Base-by-base conservation (phyloP, 108 stramenopile species). In the Cylindrotheca fusiformis region DNA sequence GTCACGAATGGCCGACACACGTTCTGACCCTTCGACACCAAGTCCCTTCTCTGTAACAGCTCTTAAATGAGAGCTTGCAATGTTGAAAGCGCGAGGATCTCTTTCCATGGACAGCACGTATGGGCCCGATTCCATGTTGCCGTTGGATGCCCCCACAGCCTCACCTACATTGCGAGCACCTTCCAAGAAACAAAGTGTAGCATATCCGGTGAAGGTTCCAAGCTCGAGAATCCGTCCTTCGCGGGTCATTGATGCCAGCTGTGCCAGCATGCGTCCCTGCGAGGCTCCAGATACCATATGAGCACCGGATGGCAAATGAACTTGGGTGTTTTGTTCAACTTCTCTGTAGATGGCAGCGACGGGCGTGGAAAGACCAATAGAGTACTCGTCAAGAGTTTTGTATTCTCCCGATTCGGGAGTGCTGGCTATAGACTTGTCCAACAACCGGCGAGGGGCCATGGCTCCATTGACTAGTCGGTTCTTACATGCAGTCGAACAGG, bases 161-260 rank as follows among this genome's bases (percentile, higher is more conserved):
- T 59, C 27, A 17, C 76, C 86, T 12, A 79, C 86, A 54, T 80
- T 78, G 0, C 74, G 26, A 10, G 78, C 82, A 32, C 91, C 94
- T 65, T 88, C 81, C 44, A 90, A 69, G 27, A 97, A 76, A 66
- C 91, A 91, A 19, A 85, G 77, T 5, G 97, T 94, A 2, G 91
- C 88, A 71, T 97, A 97, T 22, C 97, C 97, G 49, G 86, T 90
- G 57, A 97, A 97, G 1, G 91, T 95, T 5, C 97, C 97, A 33
- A 97, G 60, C 69, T 97, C 97, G 28, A 97, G 74, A 44, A 93
- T 72, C 0, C 91, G 73, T 6, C 86, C 87, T 33, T 88, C 79
- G 32, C 92, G 59, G 32, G 85, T 68, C 81, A 91, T 79, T 6
- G 83, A 74, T 30, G 93, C 80, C 51, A 95, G 66, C 27, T 80